phyloP scores from a whole-genome alignment of 176 grass and related monocot species.

The Bolboschoenus planiculmis region DNA sequence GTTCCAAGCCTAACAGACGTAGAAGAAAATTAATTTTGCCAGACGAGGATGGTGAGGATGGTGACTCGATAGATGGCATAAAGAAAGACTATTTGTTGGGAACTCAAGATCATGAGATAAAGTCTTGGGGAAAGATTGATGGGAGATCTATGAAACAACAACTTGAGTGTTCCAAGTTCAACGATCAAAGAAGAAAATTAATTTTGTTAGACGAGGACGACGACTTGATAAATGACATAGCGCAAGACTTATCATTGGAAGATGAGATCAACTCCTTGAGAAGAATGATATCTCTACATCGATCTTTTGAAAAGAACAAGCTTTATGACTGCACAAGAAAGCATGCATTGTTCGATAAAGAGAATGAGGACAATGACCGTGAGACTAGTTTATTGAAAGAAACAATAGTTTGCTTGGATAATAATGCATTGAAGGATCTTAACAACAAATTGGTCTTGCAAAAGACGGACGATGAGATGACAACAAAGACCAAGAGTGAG shows the following conservation, averaged over 20 bases:
- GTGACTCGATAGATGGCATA: no score
- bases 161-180: not conserved
- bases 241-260: not conserved
- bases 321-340: not conserved
- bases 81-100: no score
- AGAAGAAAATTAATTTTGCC: not conserved
- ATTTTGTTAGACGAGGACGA: not conserved
- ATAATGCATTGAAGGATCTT: not conserved
- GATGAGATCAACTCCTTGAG: not conserved
- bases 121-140: not conserved
- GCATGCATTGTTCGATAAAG: not conserved
- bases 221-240: not conserved
- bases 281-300: not conserved
- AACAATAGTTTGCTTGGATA: constrained; percentile 4
- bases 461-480: not conserved
- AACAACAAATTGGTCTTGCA: not conserved
- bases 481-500: not conserved
- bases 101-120: not conserved
- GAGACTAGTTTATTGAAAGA: not conserved
- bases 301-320: not conserved
- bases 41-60: not conserved
- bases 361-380: not conserved
- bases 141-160: not conserved
- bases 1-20: not conserved
- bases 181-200: not conserved